Evolutionary conservation across 768 basidiomycete genomes (phyloP).

Genomic region (Favolaschia claudopus): DNA sequence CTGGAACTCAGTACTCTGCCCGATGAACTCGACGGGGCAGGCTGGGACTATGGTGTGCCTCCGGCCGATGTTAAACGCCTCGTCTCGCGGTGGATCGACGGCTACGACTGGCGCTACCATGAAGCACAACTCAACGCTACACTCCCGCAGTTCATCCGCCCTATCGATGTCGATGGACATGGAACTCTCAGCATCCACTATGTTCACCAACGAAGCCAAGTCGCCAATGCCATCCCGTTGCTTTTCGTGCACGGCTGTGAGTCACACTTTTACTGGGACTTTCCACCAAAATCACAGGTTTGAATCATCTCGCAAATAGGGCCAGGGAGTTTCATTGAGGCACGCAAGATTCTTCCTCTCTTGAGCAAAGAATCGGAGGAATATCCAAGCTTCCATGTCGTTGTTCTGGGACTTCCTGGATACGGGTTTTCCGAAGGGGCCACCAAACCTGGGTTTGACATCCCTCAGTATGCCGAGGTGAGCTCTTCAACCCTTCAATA

Average conservation of each 20-base stretch:
- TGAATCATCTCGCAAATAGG: too few species aligned
- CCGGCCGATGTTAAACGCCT: conserved; percentile 49
- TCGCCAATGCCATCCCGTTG: not conserved
- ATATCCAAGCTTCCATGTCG: conserved; percentile 68
- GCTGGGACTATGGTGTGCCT: conserved; percentile 49
- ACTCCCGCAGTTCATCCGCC: conserved; percentile 8
- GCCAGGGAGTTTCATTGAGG: conserved; percentile 68
- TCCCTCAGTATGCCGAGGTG: conserved; percentile 62
- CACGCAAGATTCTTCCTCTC: conserved; percentile 62
- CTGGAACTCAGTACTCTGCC: conserved; percentile 29
- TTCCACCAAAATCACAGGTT: too few species aligned
- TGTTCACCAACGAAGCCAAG: not conserved
- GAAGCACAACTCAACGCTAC: conserved; percentile 1
- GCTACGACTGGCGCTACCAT: conserved; percentile 51
- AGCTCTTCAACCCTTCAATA: not conserved
- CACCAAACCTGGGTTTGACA: conserved; percentile 55
- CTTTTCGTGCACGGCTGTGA: too few species aligned
- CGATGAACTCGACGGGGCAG: conserved; percentile 33
- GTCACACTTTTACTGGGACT: too few species aligned
- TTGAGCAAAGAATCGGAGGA: conserved; percentile 50
- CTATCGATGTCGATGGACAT: not conserved
- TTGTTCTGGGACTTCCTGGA: conserved; percentile 64
- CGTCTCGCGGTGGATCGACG: conserved; percentile 47
- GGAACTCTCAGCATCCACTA: conserved; percentile 4
- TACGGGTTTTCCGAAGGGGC: conserved; percentile 69